phyloP scores from a whole-genome alignment of 371 early-diverging fungal genomes.

The Syncephalastrum racemosum region DNA sequence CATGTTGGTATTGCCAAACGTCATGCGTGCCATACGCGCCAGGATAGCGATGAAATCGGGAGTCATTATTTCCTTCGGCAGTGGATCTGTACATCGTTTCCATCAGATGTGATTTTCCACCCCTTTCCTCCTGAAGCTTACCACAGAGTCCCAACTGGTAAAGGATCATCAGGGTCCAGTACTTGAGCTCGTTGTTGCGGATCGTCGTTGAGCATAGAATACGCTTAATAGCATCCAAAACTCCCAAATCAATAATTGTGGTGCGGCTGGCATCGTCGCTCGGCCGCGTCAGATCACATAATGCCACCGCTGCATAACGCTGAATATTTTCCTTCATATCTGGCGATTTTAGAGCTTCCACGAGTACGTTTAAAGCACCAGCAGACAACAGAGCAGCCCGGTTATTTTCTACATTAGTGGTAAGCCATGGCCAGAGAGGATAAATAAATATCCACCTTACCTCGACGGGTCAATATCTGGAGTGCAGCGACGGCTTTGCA shows the following conservation, averaged over 20 bases:
- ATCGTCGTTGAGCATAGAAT: slow-evolving; percentile 57
- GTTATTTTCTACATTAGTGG: slow-evolving; percentile 51
- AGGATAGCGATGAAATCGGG: slow-evolving; percentile 62
- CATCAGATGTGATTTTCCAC: too few relatives aligned
- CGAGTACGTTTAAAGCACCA: slow-evolving; percentile 64
- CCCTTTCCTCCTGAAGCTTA: slow-evolving; percentile 18
- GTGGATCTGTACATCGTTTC: slow-evolving; percentile 41
- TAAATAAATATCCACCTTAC: slow-evolving; percentile 28
- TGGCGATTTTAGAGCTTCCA: slow-evolving; percentile 56
- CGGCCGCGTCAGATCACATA: slow-evolving; percentile 69
- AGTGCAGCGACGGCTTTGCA: slow-evolving; percentile 66
- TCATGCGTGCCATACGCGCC: slow-evolving; percentile 68
- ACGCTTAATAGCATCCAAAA: slow-evolving; percentile 59
- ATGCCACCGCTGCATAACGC: slow-evolving; percentile 68
- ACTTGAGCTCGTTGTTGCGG: slow-evolving; percentile 74
- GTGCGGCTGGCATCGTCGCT: slow-evolving; percentile 63
- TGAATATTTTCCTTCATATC: slow-evolving; percentile 61
- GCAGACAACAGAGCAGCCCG: slow-evolving; percentile 52
- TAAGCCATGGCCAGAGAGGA: too few relatives aligned
- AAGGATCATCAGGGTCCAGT: slow-evolving; percentile 77
- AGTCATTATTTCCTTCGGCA: slow-evolving; percentile 60
- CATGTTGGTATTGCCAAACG: slow-evolving; percentile 82
- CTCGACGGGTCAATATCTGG: slow-evolving; percentile 70
- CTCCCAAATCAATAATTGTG: slow-evolving; percentile 57
- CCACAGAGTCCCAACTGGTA: slow-evolving; percentile 73